These are phyloP conservation scores for Aegilops sharonensis DNA, from an alignment of 176 grass and related monocot genomes.

Conservation along the genomic window DNA sequence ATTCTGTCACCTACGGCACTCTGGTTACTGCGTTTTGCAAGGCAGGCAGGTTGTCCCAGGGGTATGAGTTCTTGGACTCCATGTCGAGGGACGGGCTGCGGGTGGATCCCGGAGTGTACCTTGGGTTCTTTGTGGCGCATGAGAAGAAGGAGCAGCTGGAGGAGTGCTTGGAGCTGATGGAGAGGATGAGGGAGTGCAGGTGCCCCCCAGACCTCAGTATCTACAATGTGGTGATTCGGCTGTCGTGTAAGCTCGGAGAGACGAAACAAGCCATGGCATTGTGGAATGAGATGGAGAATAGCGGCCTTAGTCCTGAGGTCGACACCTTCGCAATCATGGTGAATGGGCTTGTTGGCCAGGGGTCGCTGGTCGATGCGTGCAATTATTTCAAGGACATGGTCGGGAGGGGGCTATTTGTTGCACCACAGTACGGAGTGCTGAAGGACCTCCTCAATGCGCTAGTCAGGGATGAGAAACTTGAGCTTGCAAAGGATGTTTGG, in stretches of 20 bases:
- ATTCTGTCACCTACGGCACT: constrained; percentile 68
- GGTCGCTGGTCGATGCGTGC: constrained; percentile 61
- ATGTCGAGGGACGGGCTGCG: constrained; percentile 62
- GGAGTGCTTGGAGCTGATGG: constrained; percentile 86
- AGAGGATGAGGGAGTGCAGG: constrained; percentile 61
- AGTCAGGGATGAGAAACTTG: constrained; percentile 71
- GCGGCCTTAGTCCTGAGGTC: constrained; percentile 57
- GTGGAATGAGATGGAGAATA: constrained; percentile 86
- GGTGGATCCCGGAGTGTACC: constrained; percentile 60
- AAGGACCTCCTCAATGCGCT: constrained; percentile 85
- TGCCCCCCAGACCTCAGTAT: constrained; percentile 55
- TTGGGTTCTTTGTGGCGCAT: constrained; percentile 60
- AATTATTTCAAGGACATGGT: constrained; percentile 84
- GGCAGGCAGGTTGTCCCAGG: constrained; percentile 59
- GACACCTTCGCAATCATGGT: constrained; percentile 91
- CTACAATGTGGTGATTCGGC: constrained; percentile 79
- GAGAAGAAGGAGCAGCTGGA: constrained; percentile 88
- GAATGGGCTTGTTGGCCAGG: constrained; percentile 63
- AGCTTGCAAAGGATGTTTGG: constrained; percentile 94
- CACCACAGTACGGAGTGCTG: constrained; percentile 79
- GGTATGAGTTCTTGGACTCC: constrained; percentile 70
- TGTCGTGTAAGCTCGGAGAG: constrained; percentile 80
- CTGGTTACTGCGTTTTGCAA: constrained; percentile 78
- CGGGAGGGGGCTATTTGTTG: constrained; percentile 71
- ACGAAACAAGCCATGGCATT: constrained; percentile 55